Base-by-base conservation (phyloP, 305 asterid genomes). In the Stenogyne calaminthoides region DNA sequence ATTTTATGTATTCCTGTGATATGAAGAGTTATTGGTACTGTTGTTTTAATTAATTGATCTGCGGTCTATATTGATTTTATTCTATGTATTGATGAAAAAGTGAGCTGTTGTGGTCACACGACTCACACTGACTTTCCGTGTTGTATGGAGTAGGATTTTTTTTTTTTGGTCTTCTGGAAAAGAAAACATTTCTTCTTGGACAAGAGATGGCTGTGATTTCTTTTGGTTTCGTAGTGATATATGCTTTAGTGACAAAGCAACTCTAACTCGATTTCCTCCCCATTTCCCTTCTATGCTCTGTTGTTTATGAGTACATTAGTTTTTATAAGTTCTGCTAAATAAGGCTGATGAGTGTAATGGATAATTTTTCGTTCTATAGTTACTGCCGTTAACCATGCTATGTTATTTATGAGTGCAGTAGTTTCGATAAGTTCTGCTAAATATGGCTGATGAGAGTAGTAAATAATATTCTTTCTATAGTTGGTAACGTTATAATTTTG, bases 11-110 rank as follows among this genome's bases (percentile, higher is more conserved):
- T 62, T 62, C 9, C 57, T 10, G 36, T 18, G 52, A 14, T 56
- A 54, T 63, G 20, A 19, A 58, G 52, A 73, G 64, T 14, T 47
- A 9, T 71, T 7, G 7, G 65, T 54, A 60, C 54, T 44, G 54
- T 25, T 58, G 34, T 29, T 52, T 18, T 66, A 56, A 56, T 58
- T 32, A 39, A 57, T 46, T 68, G 71, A 46, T 70, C 36, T 29
- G 57, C 32, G 19, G 47, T 62, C 40, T 9, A 55, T 9, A 61
- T 40, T 46, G 19, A 6, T n/a, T 49, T 16, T n/a, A 47, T 47
- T 46, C 69, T 19, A 36, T 69, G 34, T 55, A 4, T 22, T 16
- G 18, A 49, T 49, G 22, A 49, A 49, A 15, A 49, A 49, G 22
- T 49, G 52, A 15, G 22, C 10, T 46, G 6, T 20, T 55, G 61